These are phyloP conservation scores for Parasarocladium wereldwijsianum DNA, from an alignment of 2,329 filamentous ascomycete species.

Conservation along the genomic window DNA sequence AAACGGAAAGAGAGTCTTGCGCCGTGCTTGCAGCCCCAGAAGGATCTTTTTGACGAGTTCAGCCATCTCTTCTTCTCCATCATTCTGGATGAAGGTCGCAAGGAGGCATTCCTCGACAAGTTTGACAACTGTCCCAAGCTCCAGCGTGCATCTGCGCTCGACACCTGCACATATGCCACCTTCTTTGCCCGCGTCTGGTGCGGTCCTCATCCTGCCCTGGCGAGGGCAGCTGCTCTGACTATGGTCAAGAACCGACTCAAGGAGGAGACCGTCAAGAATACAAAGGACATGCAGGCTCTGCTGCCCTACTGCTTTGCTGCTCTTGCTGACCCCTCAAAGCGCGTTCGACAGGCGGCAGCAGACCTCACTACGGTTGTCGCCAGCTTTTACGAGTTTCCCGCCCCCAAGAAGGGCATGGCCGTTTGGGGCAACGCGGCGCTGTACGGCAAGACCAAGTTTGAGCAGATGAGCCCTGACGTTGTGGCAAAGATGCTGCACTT, in stretches of 20 bases:
- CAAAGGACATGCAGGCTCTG: conserved; percentile 59
- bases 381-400: conserved; percentile 24
- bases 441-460: conserved; percentile 39
- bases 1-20: conserved; percentile 21
- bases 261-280: conserved; percentile 24
- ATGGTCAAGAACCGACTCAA: conserved; percentile 44
- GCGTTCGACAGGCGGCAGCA: conserved; percentile 62
- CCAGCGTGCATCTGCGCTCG: conserved; percentile 35
- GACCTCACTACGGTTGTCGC: conserved; percentile 47
- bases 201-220: conserved; percentile 53
- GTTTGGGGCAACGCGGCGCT: conserved; percentile 49
- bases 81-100: conserved; percentile 27
- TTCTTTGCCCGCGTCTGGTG: conserved; percentile 68
- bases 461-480: conserved; percentile 5
- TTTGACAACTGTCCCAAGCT: conserved; percentile 43
- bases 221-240: conserved; percentile 54
- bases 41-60: conserved; percentile 41
- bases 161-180: conserved; percentile 53
- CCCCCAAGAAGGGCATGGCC: conserved; percentile 22
- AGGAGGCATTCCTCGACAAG: conserved; percentile 23
- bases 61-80: conserved; percentile 43
- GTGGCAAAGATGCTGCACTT: conserved; percentile 31
- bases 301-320: conserved; percentile 70
- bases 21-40: conserved; percentile 37
- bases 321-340: conserved; percentile 59